Percentiles rank a stretch among this genome's conserved stretches.
Evolutionary conservation across 352 stramenopile species (phyloP).

Genomic region (Globisporangium barbulae): DNA sequence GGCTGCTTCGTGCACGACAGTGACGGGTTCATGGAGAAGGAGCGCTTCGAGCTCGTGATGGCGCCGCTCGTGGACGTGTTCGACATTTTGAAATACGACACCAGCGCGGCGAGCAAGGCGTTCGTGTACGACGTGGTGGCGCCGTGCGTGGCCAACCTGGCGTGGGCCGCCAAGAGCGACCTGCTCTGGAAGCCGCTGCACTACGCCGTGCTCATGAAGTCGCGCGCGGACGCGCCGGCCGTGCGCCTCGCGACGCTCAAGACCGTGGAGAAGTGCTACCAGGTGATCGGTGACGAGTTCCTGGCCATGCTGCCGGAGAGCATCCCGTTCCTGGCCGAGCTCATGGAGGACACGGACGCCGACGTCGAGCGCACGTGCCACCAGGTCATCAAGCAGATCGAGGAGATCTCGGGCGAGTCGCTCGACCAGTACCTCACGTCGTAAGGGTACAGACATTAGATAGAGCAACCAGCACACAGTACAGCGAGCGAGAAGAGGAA

Average conservation of each 20-base stretch:
- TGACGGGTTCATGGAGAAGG: constrained; percentile 87
- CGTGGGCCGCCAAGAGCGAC: constrained; percentile 84
- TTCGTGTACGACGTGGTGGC: constrained; percentile 73
- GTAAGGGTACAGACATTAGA: constrained; percentile 14
- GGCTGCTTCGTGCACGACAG: constrained; percentile 85
- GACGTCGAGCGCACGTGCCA: constrained; percentile 85
- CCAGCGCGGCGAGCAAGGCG: constrained; percentile 24
- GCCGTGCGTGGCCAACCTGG: constrained; percentile 71
- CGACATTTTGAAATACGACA: constrained; percentile 57
- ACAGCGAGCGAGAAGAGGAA: neutral
- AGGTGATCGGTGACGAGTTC: constrained; percentile 87
- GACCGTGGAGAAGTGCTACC: constrained; percentile 83
- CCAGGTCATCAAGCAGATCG: constrained; percentile 88
- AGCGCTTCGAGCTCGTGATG: constrained; percentile 78
- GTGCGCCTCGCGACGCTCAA: constrained; percentile 78
- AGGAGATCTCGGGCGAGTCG: constrained; percentile 87
- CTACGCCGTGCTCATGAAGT: constrained; percentile 88
- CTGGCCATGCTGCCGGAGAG: constrained; percentile 87
- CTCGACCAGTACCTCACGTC: constrained; percentile 86
- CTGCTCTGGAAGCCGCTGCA: constrained; percentile 88
- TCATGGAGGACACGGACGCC: constrained; percentile 85
- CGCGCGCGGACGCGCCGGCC: constrained; percentile 50
- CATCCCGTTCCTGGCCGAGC: constrained; percentile 85
- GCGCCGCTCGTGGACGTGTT: constrained; percentile 70
- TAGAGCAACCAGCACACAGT: neutral